A percentile compares a stretch with the other conserved stretches of the same genome.
Conservation (phyloP, 1,139 yeast species). For the Blastobotrys petasosporus region DNA sequence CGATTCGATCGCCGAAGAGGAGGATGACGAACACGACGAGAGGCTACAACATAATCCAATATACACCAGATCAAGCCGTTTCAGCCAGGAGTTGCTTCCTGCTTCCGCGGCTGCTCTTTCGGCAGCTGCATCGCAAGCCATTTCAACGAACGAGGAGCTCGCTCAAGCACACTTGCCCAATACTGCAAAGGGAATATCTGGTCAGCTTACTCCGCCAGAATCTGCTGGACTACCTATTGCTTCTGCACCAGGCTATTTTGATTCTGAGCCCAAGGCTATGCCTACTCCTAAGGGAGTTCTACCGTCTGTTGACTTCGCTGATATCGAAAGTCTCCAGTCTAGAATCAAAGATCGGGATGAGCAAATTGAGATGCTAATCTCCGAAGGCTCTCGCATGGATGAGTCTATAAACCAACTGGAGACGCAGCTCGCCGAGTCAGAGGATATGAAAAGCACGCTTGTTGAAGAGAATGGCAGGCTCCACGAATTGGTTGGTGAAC, state of each 20-base stretch:
- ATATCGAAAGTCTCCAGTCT: conserved; percentile 11
- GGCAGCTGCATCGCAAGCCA: no score
- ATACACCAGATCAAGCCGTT: conserved; percentile 2
- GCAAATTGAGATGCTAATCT: conserved; percentile 28
- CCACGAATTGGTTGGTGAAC: conserved; percentile 27
- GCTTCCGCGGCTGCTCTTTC: not conserved
- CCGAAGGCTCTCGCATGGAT: conserved; percentile 30
- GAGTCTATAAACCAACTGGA: conserved; percentile 27
- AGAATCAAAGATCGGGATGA: conserved; percentile 26
- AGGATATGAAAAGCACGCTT: conserved; percentile 29
- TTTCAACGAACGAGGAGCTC: not conserved
- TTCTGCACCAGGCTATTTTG: not conserved
- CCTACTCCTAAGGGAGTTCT: conserved; percentile 1
- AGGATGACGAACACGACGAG: conserved; percentile 1
- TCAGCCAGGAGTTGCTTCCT: conserved; percentile 1
- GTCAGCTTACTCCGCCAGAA: conserved; percentile 17
- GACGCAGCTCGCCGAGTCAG: conserved; percentile 29
- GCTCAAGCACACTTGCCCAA: not conserved
- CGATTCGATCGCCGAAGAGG: conserved; percentile 9
- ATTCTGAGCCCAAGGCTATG: not conserved
- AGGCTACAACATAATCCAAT: conserved; percentile 2
- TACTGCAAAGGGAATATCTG: conserved; percentile 2
- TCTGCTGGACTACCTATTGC: not conserved
- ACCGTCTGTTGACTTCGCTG: not conserved
- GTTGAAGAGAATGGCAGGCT: conserved; percentile 30